These are phyloP conservation scores for Aphanocladium album DNA, from an alignment of 2,329 filamentous ascomycete genomes.

Conservation along the genomic window DNA sequence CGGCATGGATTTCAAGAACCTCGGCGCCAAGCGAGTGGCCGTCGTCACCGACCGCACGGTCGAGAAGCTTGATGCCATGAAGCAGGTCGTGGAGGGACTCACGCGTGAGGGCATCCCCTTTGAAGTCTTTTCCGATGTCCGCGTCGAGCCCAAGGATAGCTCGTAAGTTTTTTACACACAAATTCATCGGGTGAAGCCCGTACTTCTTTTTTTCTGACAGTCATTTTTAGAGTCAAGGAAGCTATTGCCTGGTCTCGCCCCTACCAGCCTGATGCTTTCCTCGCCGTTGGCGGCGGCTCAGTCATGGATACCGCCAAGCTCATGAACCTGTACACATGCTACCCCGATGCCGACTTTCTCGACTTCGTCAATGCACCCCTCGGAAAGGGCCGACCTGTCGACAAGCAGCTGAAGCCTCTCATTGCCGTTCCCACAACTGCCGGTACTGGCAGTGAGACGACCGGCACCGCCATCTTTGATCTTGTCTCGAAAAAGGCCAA, in stretches of 20 bases:
- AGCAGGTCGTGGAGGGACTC: constrained; percentile 77
- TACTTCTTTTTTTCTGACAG: not conserved
- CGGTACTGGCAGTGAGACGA: constrained; percentile 88
- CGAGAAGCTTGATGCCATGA: constrained; percentile 78
- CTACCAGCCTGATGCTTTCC: constrained; percentile 78
- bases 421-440: constrained; percentile 80
- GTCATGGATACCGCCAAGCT: constrained; percentile 98
- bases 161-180: constrained; percentile 51
- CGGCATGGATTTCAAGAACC: constrained; percentile 94
- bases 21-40: constrained; percentile 80
- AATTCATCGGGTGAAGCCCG: too few relatives aligned
- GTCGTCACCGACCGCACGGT: constrained; percentile 89
- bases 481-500: constrained; percentile 85
- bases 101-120: constrained; percentile 73
- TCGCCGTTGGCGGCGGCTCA: constrained; percentile 84
- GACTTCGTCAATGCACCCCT: constrained; percentile 97
- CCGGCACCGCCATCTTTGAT: constrained; percentile 96
- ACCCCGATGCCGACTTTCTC: constrained; percentile 87
- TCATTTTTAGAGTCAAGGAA: constrained; percentile 63
- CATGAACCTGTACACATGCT: constrained; percentile 93
- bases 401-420: constrained; percentile 65
- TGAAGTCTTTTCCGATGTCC: constrained; percentile 73
- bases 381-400: constrained; percentile 76
- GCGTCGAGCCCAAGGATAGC: constrained; percentile 90
- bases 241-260: constrained; percentile 84